Evolutionary conservation across 2,329 filamentous ascomycete genomes (phyloP).

Genomic region (Boeremia exigua): DNA sequence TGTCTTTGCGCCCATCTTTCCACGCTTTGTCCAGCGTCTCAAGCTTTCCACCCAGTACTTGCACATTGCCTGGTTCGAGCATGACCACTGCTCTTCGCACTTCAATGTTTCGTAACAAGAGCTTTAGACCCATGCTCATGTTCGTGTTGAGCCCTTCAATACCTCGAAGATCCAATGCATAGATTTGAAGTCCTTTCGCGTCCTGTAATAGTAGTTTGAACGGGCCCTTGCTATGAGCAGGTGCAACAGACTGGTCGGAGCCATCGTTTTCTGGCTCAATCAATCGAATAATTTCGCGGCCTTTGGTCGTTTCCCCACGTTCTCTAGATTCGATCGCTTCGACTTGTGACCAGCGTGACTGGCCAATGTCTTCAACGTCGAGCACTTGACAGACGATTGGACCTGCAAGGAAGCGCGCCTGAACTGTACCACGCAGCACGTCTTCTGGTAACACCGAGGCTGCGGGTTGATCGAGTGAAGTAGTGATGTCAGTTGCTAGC

Average conservation of each 20-base stretch:
- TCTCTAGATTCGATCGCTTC: conserved; percentile 78
- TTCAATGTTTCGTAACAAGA: conserved; percentile 71
- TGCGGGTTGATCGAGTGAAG: conserved; percentile 55
- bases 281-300: conserved; percentile 81
- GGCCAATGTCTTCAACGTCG: conserved; percentile 82
- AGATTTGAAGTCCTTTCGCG: conserved; percentile 67
- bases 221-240: conserved; percentile 60
- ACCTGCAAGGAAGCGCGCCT: conserved; percentile 63
- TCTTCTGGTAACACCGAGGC: conserved; percentile 63
- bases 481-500: conserved; percentile 76
- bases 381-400: conserved; percentile 81
- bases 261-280: conserved; percentile 58
- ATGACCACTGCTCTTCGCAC: conserved; percentile 80
- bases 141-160: conserved; percentile 70
- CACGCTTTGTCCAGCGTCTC: conserved; percentile 81
- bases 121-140: conserved; percentile 79
- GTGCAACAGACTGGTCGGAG: conserved; percentile 30
- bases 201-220: conserved; percentile 88
- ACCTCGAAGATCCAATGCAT: conserved; percentile 73
- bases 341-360: conserved; percentile 84
- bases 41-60: conserved; percentile 86
- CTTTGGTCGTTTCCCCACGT: conserved; percentile 75
- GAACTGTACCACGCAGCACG: conserved; percentile 61
- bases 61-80: conserved; percentile 71
- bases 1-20: conserved; percentile 72